These are phyloP conservation scores for Alternaria sp. DNA, from an alignment of 2,329 filamentous ascomycete species.

Conservation along the genomic window DNA sequence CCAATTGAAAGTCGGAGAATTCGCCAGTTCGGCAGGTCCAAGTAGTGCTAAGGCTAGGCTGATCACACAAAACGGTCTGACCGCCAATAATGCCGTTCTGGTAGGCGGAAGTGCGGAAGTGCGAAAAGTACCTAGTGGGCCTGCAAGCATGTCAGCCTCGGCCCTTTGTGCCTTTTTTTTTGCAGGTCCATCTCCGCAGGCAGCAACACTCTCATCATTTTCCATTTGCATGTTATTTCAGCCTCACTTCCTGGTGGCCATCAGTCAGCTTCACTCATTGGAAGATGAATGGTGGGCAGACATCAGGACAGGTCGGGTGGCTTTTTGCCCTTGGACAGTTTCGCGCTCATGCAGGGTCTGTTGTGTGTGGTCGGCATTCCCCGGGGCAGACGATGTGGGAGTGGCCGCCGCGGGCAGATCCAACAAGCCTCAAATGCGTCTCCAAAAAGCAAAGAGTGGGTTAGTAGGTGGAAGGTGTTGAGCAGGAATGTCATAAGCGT, in stretches of 20 bases:
- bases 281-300: neutral
- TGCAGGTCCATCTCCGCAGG: neutral
- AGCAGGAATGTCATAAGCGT: neutral
- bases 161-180: neutral
- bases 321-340: neutral
- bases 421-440: neutral
- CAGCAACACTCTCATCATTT: neutral
- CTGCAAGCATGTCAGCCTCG: slow-evolving; percentile 1
- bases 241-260: neutral
- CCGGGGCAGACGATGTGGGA: neutral
- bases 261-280: slow-evolving; percentile 1
- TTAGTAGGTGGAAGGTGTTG: no score
- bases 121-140: neutral
- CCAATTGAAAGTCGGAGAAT: neutral
- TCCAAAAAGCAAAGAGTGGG: neutral
- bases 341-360: slow-evolving; percentile 28
- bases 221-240: neutral
- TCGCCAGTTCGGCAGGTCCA: slow-evolving; percentile 3
- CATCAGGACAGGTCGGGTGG: slow-evolving; percentile 5
- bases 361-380: neutral
- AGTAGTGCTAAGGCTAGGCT: slow-evolving; percentile 4
- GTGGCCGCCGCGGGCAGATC: slow-evolving; percentile 5
- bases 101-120: neutral
- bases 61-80: slow-evolving; percentile 1
- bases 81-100: neutral